These are phyloP conservation scores for Mucor indicus DNA, from an alignment of 371 early-diverging fungal genomes.

Conservation along the genomic window DNA sequence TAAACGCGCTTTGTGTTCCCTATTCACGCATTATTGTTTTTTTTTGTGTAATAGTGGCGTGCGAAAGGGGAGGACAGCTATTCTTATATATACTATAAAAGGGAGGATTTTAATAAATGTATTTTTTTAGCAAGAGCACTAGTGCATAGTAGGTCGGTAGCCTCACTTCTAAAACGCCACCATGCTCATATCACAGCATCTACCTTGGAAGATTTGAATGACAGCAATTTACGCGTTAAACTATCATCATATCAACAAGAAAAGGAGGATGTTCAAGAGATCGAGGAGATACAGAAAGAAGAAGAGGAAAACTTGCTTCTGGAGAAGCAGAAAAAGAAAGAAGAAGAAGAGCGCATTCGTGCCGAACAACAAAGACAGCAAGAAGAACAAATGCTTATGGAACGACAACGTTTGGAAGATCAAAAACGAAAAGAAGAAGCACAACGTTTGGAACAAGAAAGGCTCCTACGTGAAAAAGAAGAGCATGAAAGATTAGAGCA, in stretches of 20 bases:
- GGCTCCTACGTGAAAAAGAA: too few relatives aligned
- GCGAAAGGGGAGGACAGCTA: constrained; percentile 62
- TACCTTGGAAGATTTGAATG: constrained; percentile 35
- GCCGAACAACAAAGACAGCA: too few relatives aligned
- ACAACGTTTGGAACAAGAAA: constrained; percentile 7
- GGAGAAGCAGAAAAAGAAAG: background rate
- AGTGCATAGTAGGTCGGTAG: constrained; percentile 72
- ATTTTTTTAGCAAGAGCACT: constrained; percentile 67
- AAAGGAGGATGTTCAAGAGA: too few relatives aligned
- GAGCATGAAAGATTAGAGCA: constrained; percentile 12
- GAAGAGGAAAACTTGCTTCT: constrained; percentile 7
- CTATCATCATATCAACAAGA: too few relatives aligned
- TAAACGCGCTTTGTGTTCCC: too few relatives aligned
- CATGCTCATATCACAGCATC: constrained; percentile 54
- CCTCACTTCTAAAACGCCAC: constrained; percentile 50
- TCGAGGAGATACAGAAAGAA: constrained; percentile 11
- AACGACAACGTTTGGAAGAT: constrained; percentile 4
- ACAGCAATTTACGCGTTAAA: constrained; percentile 34
- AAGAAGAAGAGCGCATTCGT: constrained; percentile 14
- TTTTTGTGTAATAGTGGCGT: constrained; percentile 65
- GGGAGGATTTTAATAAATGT: too few relatives aligned
- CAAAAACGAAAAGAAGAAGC: constrained; percentile 13
- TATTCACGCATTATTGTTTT: too few relatives aligned
- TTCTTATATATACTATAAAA: too few relatives aligned
- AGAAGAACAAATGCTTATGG: constrained; percentile 9